These are phyloP conservation scores for Phylloporus arenicola DNA, from an alignment of 768 basidiomycete genomes.

Conservation along the genomic window DNA sequence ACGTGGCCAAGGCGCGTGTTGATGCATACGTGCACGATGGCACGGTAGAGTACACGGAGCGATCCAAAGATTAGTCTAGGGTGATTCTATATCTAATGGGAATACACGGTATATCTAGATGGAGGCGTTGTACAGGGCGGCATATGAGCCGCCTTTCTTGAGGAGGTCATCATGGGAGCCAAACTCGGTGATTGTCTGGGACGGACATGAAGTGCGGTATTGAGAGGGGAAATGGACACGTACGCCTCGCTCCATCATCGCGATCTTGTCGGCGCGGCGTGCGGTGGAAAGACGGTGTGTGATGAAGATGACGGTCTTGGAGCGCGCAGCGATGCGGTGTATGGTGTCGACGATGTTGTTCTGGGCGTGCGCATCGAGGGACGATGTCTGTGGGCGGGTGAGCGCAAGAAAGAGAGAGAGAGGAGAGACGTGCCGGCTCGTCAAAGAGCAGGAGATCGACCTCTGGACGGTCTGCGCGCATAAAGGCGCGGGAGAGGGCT, in stretches of 20 bases:
- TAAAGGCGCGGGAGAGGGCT: slow-evolving; percentile 82
- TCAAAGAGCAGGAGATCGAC: slow-evolving; percentile 81
- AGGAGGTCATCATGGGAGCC: slow-evolving; percentile 69
- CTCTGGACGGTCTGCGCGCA: slow-evolving; percentile 70
- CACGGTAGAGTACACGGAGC: slow-evolving; percentile 63
- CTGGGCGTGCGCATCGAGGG: slow-evolving; percentile 75
- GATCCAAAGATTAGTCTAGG: slow-evolving; percentile 42
- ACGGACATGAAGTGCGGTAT: slow-evolving; percentile 18
- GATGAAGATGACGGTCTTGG: slow-evolving; percentile 76
- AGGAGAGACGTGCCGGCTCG: slow-evolving; percentile 54
- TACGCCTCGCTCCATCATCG: slow-evolving; percentile 77
- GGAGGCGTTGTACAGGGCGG: slow-evolving; percentile 64
- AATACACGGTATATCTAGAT: slow-evolving; percentile 36
- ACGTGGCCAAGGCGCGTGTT: slow-evolving; percentile 44
- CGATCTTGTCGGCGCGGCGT: slow-evolving; percentile 79
- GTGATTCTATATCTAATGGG: slow-evolving; percentile 14
- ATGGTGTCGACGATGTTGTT: slow-evolving; percentile 76
- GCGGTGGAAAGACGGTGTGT: slow-evolving; percentile 80
- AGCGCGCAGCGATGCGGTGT: slow-evolving; percentile 54
- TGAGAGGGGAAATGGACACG: slow-evolving; percentile 20
- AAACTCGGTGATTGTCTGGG: slow-evolving; percentile 68
- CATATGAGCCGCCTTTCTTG: slow-evolving; percentile 54
- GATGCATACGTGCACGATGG: slow-evolving; percentile 68
- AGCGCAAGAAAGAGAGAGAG: background rate
- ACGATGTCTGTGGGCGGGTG: slow-evolving; percentile 53